Conservation (phyloP, 805 yeast genomes). For the Schwanniomyces yamadae region DNA sequence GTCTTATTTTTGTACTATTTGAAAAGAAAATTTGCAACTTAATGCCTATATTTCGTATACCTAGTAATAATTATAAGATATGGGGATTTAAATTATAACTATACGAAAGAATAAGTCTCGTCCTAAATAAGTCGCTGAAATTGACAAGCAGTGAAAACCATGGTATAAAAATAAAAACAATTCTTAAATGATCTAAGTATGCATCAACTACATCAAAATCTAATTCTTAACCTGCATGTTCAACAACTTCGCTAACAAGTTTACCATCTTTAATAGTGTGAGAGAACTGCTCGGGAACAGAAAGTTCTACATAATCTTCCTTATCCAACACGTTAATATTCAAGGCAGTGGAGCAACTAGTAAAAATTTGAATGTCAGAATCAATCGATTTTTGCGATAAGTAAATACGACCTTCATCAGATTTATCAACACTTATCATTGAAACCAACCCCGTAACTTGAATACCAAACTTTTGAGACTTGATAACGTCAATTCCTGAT, state of each 20-base stretch:
- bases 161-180: no score
- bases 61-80: no score
- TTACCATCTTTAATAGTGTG: constrained; percentile 66
- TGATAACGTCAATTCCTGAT: constrained; percentile 85
- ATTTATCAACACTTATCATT: constrained; percentile 81
- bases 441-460: constrained; percentile 85
- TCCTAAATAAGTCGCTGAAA: no score
- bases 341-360: constrained; percentile 81
- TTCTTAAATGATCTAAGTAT: no score
- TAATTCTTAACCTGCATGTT: constrained; percentile 75
- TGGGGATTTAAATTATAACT: no score
- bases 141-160: no score
- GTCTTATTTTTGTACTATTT: neutral
- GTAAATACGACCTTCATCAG: constrained; percentile 82
- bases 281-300: constrained; percentile 90
- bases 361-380: constrained; percentile 65
- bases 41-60: no score
- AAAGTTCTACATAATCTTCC: constrained; percentile 73
- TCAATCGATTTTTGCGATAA: constrained; percentile 68
- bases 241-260: constrained; percentile 70
- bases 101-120: no score
- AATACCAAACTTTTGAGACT: constrained; percentile 74
- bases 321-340: constrained; percentile 79
- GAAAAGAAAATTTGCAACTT: no score
- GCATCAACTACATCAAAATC: no score